phyloP scores from a whole-genome alignment of 441 rosid genomes.

The Macaranga tanarius region DNA sequence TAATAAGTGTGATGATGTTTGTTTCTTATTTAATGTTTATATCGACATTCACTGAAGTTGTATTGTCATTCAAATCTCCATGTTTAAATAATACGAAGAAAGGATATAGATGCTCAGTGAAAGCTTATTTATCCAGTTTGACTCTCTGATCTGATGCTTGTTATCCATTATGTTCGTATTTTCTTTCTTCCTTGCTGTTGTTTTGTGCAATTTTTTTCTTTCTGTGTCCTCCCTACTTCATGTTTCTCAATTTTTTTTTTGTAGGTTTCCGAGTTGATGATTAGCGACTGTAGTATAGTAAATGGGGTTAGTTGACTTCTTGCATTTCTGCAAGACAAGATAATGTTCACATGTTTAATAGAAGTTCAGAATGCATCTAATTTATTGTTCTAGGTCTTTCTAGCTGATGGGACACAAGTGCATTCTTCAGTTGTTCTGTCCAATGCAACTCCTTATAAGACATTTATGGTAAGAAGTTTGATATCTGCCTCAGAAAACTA shows the following conservation, averaged over 20 bases:
- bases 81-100: neutral
- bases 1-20: neutral
- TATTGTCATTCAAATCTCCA: neutral
- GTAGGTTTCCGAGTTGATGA: conserved; percentile 64
- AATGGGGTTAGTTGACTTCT: conserved; percentile 68
- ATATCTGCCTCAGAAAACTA: neutral
- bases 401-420: conserved; percentile 70
- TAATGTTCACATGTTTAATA: neutral
- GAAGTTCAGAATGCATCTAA: neutral
- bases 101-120: neutral
- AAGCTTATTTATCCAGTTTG: neutral
- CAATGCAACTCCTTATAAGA: conserved; percentile 87
- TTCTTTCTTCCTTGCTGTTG: neutral
- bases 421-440: conserved; percentile 72
- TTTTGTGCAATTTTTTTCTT: neutral
- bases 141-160: neutral
- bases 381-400: conserved; percentile 47
- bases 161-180: neutral
- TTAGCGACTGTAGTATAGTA: conserved; percentile 51
- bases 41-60: neutral
- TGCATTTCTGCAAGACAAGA: conserved; percentile 1
- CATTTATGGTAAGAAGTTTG: conserved; percentile 63
- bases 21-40: neutral
- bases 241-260: neutral
- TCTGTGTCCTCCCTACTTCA: neutral